Percentiles rank a stretch among this genome's conserved stretches.
Evolutionary conservation across 139 green algal genomes (phyloP).

Genomic region (Pleodorina starrii): DNA sequence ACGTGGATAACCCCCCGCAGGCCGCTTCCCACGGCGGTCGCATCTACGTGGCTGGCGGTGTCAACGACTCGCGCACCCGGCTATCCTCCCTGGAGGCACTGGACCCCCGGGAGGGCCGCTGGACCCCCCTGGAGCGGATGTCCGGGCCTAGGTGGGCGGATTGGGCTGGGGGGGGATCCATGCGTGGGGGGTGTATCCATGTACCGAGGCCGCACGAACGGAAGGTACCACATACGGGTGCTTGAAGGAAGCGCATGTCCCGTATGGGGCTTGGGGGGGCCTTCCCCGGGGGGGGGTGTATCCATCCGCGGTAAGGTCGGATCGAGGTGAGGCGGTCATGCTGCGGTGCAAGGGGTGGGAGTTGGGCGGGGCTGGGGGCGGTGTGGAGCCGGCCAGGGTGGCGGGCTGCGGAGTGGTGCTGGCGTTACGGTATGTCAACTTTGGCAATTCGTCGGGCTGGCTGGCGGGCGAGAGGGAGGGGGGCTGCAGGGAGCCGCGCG

Average conservation of each 20-base stretch:
- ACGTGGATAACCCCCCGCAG: too few relatives aligned
- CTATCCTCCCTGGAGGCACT: conserved; percentile 71
- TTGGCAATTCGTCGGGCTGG: too few relatives aligned
- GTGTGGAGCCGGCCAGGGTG: too few relatives aligned
- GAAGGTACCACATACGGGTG: background rate
- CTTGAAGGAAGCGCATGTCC: background rate
- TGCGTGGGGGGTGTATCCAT: background rate
- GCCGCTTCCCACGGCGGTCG: conserved; percentile 62
- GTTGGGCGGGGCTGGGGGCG: too few relatives aligned
- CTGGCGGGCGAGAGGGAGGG: too few relatives aligned
- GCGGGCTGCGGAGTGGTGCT: too few relatives aligned
- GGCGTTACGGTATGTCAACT: too few relatives aligned
- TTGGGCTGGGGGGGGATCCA: background rate
- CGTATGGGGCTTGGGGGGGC: background rate
- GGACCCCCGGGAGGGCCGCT: conserved; percentile 78
- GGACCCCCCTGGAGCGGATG: conserved; percentile 67
- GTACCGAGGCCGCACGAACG: background rate
- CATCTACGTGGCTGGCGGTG: conserved; percentile 76
- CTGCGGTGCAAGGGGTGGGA: too few relatives aligned
- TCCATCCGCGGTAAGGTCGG: too few relatives aligned
- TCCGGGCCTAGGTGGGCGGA: conserved; percentile 31
- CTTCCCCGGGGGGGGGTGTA: background rate
- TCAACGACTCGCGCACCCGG: conserved; percentile 62
- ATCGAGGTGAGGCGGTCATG: too few relatives aligned
- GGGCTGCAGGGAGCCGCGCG: too few relatives aligned